Percentiles rank a stretch among this genome's conserved stretches.
phyloP scores from a whole-genome alignment of 306 rosid species.

The Trifolium pratense region DNA sequence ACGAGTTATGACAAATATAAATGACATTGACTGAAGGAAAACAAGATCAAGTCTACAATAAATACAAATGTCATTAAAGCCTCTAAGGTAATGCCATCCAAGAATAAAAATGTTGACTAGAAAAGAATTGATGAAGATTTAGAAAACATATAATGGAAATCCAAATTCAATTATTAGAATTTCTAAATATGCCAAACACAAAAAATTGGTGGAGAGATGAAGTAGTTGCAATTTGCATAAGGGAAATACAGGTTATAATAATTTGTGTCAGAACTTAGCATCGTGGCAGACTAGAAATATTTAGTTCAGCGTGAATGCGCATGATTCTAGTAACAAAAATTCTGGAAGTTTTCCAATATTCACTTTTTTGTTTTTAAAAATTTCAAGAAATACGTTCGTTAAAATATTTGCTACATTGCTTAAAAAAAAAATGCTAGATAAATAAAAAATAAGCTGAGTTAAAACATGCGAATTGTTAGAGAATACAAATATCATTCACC shows the following conservation, averaged over 20 bases:
- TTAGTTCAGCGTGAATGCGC: slow-evolving; percentile 23
- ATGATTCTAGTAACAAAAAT: not conserved
- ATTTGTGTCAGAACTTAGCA: slow-evolving; percentile 6
- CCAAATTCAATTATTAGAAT: slow-evolving; percentile 12
- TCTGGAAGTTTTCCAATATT: not conserved
- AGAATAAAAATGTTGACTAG: slow-evolving; percentile 1
- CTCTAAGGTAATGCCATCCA: slow-evolving; percentile 9
- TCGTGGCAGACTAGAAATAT: not conserved
- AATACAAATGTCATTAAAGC: slow-evolving; percentile 22
- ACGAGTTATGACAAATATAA: slow-evolving; percentile 37
- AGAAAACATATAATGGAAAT: slow-evolving; percentile 16
- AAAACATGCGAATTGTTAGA: not conserved
- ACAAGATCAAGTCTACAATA: slow-evolving; percentile 25
- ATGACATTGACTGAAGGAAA: slow-evolving; percentile 25
- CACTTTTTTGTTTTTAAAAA: not conserved
- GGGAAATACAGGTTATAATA: not conserved
- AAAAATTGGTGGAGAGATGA: slow-evolving; percentile 3
- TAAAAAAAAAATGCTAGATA: no score
- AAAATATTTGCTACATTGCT: not conserved
- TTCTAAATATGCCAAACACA: slow-evolving; percentile 14
- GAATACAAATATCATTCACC: not conserved
- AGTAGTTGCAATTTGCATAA: slow-evolving; percentile 29
- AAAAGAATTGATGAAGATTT: slow-evolving; percentile 6
- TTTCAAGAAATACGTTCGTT: not conserved
- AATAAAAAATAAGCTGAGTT: not conserved